Base-by-base conservation (phyloP, 2,329 filamentous ascomycete genomes). In the Trichoderma hamatum region DNA sequence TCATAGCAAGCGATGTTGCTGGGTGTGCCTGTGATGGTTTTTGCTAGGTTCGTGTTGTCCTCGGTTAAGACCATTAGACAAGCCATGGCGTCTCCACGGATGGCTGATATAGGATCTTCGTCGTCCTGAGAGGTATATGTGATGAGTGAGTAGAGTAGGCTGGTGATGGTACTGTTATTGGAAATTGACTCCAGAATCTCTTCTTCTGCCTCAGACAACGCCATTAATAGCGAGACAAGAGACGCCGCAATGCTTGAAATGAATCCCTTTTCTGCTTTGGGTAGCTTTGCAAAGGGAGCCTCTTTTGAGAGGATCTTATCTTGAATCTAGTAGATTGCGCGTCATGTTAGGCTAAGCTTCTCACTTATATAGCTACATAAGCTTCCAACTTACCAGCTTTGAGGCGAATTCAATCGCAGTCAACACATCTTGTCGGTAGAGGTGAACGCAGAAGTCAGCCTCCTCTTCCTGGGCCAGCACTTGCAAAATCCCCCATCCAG, bases 401-500 rank as follows among this genome's bases (percentile, higher is more conserved):
- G 83, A 79, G 16, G 87, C 87, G 75, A 85, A 84, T 69, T 86
- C 84, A 69, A 90, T 83, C 24, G 88, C 87, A 32, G 86, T 87
- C 70, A 91, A 74, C 16, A 90, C 78, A 75, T 90, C 89, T 32
- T 86, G 80, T 54, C 89, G 82, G 74, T 85, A 90, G 69, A 92
- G 77, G 72, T 91, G 88, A 24, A 91, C 80, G 71, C 88, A 89
- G 70, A 91, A 91, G 74, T 90, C 89, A 14, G 85, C 81, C 73
- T 90, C 89, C 76, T 91, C 89, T 74, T 90, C 86, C 71, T 86
- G 81, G 2, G 85, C 86, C 65, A 92, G 81, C 52, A 87, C 84
- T 72, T 85, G 84, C 64, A 92, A 80, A 72, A 91, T 89, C 14
- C 86, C 85, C 89, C 89, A 92, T n/a, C 88, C 89, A 24, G 88